phyloP scores from a whole-genome alignment of 2,329 filamentous ascomycete species.

The Parascedosporium putredinis region DNA sequence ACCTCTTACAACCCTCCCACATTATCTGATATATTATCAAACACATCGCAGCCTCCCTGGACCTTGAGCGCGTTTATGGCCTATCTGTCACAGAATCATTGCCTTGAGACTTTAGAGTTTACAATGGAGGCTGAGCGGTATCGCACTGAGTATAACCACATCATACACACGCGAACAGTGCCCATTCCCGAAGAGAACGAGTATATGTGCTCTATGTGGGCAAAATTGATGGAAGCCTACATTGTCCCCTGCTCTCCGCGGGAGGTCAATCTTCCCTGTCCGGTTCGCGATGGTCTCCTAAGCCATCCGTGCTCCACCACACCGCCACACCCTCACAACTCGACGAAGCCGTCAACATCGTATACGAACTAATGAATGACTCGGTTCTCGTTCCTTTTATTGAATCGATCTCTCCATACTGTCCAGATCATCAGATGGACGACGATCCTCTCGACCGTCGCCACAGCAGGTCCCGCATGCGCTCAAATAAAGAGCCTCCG shows the following conservation, averaged over 20 bases:
- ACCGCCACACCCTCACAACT: constrained; percentile 67
- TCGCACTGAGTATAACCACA: constrained; percentile 43
- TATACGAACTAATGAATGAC: constrained; percentile 96
- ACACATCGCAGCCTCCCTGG: constrained; percentile 78
- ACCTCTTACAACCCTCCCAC: constrained; percentile 45
- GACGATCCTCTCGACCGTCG: constrained; percentile 19
- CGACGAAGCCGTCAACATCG: constrained; percentile 73
- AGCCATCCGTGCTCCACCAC: constrained; percentile 41
- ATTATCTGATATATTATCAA: constrained; percentile 77
- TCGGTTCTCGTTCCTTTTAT: constrained; percentile 89
- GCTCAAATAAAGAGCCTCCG: constrained; percentile 25
- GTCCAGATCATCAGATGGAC: not conserved
- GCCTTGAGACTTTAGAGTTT: constrained; percentile 91
- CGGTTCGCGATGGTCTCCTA: constrained; percentile 73
- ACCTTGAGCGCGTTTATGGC: constrained; percentile 91
- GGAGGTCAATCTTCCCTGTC: constrained; percentile 82
- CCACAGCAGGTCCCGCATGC: constrained; percentile 27
- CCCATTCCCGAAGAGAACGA: constrained; percentile 37
- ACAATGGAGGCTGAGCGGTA: constrained; percentile 90
- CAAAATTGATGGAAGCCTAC: constrained; percentile 79
- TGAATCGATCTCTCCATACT: constrained; percentile 39
- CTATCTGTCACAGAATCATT: constrained; percentile 94
- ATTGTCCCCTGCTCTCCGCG: constrained; percentile 75
- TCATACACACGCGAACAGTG: constrained; percentile 26
- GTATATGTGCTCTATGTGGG: constrained; percentile 74